Conservation (phyloP, 208 protist genomes). For the Crithidia fasciculata region DNA sequence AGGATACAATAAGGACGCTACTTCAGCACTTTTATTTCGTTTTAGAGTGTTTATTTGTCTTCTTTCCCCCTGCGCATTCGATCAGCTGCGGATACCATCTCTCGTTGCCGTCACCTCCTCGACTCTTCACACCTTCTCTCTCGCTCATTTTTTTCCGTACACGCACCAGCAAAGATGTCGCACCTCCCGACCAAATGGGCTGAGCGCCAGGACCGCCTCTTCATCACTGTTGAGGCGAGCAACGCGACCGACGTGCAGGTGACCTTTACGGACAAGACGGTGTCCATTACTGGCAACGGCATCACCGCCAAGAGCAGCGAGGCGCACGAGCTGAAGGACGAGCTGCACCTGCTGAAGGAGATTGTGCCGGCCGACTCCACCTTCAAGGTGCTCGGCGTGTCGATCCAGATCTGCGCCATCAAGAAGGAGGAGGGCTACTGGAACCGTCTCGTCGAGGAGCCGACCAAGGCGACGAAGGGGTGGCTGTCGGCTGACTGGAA, state of each 20-base stretch:
- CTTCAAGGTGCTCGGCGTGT: conserved; percentile 88
- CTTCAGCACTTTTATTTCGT: too few species aligned
- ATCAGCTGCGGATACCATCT: too few species aligned
- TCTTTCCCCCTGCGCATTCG: too few species aligned
- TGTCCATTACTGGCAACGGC: conserved; percentile 75
- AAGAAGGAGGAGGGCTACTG: conserved; percentile 91
- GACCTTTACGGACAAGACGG: conserved; percentile 78
- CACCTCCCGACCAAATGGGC: conserved; percentile 92
- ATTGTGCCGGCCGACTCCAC: conserved; percentile 80
- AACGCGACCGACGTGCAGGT: conserved; percentile 77
- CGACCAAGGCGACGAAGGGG: conserved; percentile 69
- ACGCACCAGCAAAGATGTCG: conserved; percentile 39
- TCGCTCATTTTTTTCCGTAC: too few species aligned
- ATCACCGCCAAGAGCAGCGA: conserved; percentile 71
- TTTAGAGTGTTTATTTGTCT: too few species aligned
- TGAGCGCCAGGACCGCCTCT: conserved; percentile 87
- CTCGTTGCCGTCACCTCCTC: too few species aligned
- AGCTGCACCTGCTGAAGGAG: conserved; percentile 79
- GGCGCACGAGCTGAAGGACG: conserved; percentile 64
- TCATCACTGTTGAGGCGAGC: conserved; percentile 86
- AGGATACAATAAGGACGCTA: too few species aligned
- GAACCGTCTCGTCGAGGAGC: conserved; percentile 81
- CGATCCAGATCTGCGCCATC: conserved; percentile 87
- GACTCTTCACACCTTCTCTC: too few species aligned
- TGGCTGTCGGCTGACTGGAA: conserved; percentile 93